Conservation (phyloP, 2,329 filamentous ascomycete species). For the Magnaporthiopsis rhizophila region DNA sequence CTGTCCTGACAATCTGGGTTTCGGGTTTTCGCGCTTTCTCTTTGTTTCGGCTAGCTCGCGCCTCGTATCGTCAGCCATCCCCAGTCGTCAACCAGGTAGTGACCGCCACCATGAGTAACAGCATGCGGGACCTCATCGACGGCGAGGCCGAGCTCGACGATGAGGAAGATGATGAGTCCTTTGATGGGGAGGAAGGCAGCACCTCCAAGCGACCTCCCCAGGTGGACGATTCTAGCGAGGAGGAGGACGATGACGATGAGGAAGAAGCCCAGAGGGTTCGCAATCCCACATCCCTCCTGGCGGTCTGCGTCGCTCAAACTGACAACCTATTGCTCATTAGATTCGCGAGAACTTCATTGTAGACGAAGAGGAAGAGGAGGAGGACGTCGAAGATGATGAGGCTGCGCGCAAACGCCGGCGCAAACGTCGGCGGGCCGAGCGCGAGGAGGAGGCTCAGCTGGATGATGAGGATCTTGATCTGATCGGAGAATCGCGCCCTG, state of each 20-base stretch:
- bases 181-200: constrained; percentile 67
- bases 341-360: constrained; percentile 94
- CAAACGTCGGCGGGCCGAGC: constrained; percentile 69
- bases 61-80: neutral
- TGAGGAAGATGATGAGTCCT: constrained; percentile 78
- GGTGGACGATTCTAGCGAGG: constrained; percentile 80
- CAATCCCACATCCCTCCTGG: constrained; percentile 3
- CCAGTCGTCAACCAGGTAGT: constrained; percentile 2
- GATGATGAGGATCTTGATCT: constrained; percentile 96
- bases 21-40: neutral
- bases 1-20: neutral
- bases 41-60: neutral
- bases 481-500: constrained; percentile 75
- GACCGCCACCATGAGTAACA: constrained; percentile 46
- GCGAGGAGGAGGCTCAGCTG: constrained; percentile 78
- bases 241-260: constrained; percentile 86
- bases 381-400: constrained; percentile 60
- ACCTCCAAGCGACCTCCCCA: constrained; percentile 29
- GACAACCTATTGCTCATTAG: constrained; percentile 34
- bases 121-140: constrained; percentile 71
- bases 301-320: neutral
- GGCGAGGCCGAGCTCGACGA: constrained; percentile 79
- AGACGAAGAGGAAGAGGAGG: constrained; percentile 80
- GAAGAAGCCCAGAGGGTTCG: constrained; percentile 69
- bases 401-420: constrained; percentile 55